Evolutionary conservation across 352 stramenopile species (phyloP).

Genomic region (Pythium volutum): DNA sequence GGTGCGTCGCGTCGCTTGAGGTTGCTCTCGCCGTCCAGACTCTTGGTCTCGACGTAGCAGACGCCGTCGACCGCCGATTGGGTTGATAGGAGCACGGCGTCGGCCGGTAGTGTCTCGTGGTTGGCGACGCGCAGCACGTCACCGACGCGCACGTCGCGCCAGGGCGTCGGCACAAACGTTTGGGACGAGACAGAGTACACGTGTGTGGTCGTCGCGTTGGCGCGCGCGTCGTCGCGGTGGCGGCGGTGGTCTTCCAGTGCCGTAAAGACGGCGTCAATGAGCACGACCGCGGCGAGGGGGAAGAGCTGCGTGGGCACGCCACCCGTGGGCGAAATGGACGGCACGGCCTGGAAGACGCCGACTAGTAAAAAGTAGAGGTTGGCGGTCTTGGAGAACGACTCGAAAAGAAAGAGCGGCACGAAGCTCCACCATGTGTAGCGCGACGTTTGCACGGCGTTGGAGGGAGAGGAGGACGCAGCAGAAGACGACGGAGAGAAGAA

Average conservation of each 20-base stretch:
- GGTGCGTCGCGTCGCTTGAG: constrained; percentile 83
- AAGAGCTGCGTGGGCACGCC: constrained; percentile 80
- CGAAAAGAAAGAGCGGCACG: constrained; percentile 73
- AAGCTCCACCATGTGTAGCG: constrained; percentile 89
- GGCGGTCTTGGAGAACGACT: constrained; percentile 84
- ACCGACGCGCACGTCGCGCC: constrained; percentile 72
- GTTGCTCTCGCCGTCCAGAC: constrained; percentile 91
- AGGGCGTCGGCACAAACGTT: constrained; percentile 73
- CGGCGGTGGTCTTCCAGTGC: constrained; percentile 76
- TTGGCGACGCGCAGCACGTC: constrained; percentile 77
- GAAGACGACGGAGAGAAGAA: no score
- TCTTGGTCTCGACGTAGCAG: constrained; percentile 90
- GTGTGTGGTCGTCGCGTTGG: constrained; percentile 59
- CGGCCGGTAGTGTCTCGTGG: constrained; percentile 67
- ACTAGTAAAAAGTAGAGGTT: constrained; percentile 88
- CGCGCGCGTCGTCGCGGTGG: constrained; percentile 61
- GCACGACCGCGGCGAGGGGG: constrained; percentile 64
- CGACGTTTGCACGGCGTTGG: constrained; percentile 74
- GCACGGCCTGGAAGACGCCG: constrained; percentile 83
- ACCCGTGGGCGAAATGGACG: constrained; percentile 67
- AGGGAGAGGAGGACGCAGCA: not conserved
- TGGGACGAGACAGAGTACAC: constrained; percentile 58
- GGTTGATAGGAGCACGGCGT: constrained; percentile 71
- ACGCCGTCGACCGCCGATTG: constrained; percentile 47
- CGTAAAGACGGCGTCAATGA: constrained; percentile 78